phyloP scores from a whole-genome alignment of 352 stramenopile species.

The Elongisporangium anandrum region DNA sequence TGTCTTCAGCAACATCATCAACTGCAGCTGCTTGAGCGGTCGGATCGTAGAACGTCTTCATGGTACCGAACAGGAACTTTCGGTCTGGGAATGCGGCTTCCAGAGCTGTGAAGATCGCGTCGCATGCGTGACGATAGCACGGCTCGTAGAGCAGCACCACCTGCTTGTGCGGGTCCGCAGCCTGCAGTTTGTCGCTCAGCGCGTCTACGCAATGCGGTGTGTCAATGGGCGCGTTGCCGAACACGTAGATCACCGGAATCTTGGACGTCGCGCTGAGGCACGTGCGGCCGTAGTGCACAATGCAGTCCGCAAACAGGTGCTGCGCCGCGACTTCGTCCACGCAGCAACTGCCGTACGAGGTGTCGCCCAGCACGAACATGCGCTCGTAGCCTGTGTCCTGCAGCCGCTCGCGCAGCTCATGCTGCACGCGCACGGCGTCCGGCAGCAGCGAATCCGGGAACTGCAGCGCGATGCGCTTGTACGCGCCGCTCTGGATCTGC shows the following conservation, averaged over 20 bases:
- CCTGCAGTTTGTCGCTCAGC: slow-evolving; percentile 21
- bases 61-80: slow-evolving; percentile 49
- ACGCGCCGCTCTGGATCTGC: slow-evolving; percentile 59
- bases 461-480: slow-evolving; percentile 88
- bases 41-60: slow-evolving; percentile 72
- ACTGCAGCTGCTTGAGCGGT: background rate
- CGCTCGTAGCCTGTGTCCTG: slow-evolving; percentile 40
- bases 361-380: slow-evolving; percentile 95
- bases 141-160: slow-evolving; percentile 90
- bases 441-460: slow-evolving; percentile 93
- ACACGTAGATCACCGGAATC: slow-evolving; percentile 90
- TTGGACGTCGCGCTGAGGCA: slow-evolving; percentile 85
- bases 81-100: slow-evolving; percentile 29
- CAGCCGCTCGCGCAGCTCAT: slow-evolving; percentile 46
- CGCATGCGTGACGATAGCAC: slow-evolving; percentile 82
- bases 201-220: slow-evolving; percentile 40
- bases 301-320: slow-evolving; percentile 91
- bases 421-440: slow-evolving; percentile 86
- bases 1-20: slow-evolving; percentile 4
- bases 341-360: slow-evolving; percentile 94
- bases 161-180: slow-evolving; percentile 36
- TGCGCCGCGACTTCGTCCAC: slow-evolving; percentile 94
- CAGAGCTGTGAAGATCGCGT: slow-evolving; percentile 38
- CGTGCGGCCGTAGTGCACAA: slow-evolving; percentile 95
- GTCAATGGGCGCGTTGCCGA: slow-evolving; percentile 77